A percentile compares a stretch with the other conserved stretches of the same genome.
Conservation (phyloP, 23 red algal species). For the Gracilaria domingensis region DNA sequence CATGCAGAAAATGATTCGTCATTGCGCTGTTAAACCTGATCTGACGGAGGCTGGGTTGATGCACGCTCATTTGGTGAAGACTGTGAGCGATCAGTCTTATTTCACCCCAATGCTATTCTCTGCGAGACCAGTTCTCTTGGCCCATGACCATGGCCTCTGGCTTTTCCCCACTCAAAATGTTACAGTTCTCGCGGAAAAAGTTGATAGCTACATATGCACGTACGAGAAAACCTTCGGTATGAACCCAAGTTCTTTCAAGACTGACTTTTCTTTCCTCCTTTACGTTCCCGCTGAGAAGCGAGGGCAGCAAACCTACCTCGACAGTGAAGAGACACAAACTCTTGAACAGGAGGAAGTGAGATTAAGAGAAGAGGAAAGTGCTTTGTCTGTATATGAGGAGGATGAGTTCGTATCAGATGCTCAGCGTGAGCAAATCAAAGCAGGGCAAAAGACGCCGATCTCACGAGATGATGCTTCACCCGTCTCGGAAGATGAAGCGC, state of each 20-base stretch:
- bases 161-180: slow-evolving; percentile 72
- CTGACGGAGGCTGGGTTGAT: too few species aligned
- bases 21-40: too few species aligned
- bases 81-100: slow-evolving; percentile 84
- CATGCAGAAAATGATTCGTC: too few species aligned
- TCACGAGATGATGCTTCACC: background rate
- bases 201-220: too few species aligned
- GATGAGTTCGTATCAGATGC: slow-evolving; percentile 1
- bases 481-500: background rate
- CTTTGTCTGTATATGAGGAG: background rate
- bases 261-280: slow-evolving; percentile 76
- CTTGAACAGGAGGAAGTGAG: background rate
- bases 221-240: too few species aligned
- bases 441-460: too few species aligned
- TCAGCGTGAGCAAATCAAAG: background rate
- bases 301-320: too few species aligned
- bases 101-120: slow-evolving; percentile 70
- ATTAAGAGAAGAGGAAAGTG: background rate
- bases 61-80: slow-evolving; percentile 82
- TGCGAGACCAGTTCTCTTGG: slow-evolving; percentile 79
- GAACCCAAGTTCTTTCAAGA: slow-evolving; percentile 75
- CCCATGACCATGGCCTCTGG: slow-evolving; percentile 76
- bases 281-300: slow-evolving; percentile 67
- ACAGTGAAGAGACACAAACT: too few species aligned
- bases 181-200: slow-evolving; percentile 74